Base-by-base conservation (phyloP, 148 eudicot species). In the Selenicereus undatus region DNA sequence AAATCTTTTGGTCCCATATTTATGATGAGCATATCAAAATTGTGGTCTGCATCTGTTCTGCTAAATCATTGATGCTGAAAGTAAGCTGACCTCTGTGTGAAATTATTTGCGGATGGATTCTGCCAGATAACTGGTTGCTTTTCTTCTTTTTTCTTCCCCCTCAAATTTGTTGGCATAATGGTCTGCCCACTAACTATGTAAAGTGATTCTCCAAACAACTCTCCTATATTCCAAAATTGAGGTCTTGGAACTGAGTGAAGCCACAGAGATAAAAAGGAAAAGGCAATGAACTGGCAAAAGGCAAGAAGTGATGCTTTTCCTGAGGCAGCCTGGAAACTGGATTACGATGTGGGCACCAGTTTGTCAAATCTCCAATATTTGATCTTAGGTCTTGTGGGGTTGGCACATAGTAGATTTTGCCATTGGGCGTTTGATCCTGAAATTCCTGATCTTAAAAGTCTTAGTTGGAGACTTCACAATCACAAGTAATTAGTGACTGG, bases 1-100 rank as follows among this genome's bases (percentile, higher is more conserved):
- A 60, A 30, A 73, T 48, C 62, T 73, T 77, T 48, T 54, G 83
- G 71, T 70, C 83, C 83, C 65, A 70, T 71, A n/a, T 32, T 43
- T 73, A 73, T 72, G 27, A 81, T 81, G 82, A 78, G 86, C 86
- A 75, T 84, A 84, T 84, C 84, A 84, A 81, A 74, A 77, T 84
- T 84, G 84, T 84, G 84, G 84, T 84, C 60, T 81, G 75, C 20
- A 69, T 84, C 26, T 73, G 39, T 58, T 68, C 14, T 66, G 82
- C 81, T 60, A 60, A 54, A 56, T 76, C 30, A 58, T 66, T 56
- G 70, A 60, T 10, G 22, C 54, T 81, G 50, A 54, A 65, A 42
- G 39, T 74, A 42, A 66, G 56, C 39, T 82, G 82, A 76, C 79
- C 77, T 76, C 48, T 70, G 7, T 66, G 18, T 78, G 79, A 54